phyloP scores from a whole-genome alignment of 75 land plant genomes.

The Sequoia sempervirens region DNA sequence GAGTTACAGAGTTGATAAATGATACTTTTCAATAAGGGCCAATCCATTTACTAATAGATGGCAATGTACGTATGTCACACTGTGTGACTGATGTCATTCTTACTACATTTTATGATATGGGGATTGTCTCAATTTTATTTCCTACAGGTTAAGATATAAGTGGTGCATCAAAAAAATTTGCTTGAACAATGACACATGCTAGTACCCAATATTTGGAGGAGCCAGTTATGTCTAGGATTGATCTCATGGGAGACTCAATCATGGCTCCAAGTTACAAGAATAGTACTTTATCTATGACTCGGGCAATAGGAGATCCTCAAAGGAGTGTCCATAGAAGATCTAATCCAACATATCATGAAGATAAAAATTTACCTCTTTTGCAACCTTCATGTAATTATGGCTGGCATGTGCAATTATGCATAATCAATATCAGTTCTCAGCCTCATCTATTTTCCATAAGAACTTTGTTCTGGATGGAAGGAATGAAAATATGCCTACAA shows the following conservation, averaged over 20 bases:
- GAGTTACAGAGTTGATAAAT: no score
- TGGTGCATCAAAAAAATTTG: neutral
- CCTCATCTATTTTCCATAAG: neutral
- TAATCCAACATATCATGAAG: neutral
- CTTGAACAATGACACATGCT: neutral
- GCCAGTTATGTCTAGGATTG: neutral
- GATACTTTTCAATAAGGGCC: no score
- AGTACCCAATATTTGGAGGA: neutral
- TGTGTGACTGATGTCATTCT: no score
- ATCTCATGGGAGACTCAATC: neutral
- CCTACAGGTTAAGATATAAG: neutral
- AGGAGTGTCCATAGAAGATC: slow-evolving; percentile 5
- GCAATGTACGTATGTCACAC: no score
- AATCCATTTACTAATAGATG: no score
- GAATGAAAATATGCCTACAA: neutral
- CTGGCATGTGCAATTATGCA: neutral
- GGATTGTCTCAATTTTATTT: no score
- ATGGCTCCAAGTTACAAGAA: neutral
- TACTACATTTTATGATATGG: neutral
- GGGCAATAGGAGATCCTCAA: neutral
- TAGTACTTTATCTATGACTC: neutral
- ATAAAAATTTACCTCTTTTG: neutral
- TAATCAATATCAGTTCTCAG: neutral
- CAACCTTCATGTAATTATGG: neutral
- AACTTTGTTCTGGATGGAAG: neutral